Conservation (phyloP, 2,329 filamentous ascomycete species). For the Keithomyces neogunnii region DNA sequence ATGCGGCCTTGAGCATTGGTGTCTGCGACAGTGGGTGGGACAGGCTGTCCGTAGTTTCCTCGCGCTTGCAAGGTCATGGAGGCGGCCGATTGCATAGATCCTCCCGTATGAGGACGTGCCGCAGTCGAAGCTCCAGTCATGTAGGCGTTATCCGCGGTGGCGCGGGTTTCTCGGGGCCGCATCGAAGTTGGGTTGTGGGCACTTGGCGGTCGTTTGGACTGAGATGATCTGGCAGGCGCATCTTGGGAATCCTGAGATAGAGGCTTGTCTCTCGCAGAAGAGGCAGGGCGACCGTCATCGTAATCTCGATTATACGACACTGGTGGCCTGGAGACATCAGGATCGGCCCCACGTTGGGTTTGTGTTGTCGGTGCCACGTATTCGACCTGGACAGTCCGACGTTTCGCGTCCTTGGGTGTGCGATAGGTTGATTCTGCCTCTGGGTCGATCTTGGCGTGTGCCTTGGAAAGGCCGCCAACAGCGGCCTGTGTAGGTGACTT, state of each 20-base stretch:
- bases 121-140: conserved; percentile 33
- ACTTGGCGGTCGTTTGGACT: conserved; percentile 37
- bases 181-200: conserved; percentile 28
- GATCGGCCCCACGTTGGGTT: conserved; percentile 59
- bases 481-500: conserved; percentile 40
- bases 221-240: conserved; percentile 27
- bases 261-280: conserved; percentile 44
- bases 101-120: conserved; percentile 69
- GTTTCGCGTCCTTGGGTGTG: conserved; percentile 77
- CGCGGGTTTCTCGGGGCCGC: conserved; percentile 26
- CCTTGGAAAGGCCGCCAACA: conserved; percentile 59
- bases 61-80: conserved; percentile 58
- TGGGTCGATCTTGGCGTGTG: conserved; percentile 65
- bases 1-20: conserved; percentile 87
- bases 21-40: conserved; percentile 75
- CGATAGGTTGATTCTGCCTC: conserved; percentile 49
- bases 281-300: conserved; percentile 24
- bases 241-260: conserved; percentile 51
- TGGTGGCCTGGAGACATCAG: conserved; percentile 17
- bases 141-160: conserved; percentile 31
- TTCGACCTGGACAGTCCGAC: conserved; percentile 92
- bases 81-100: conserved; percentile 62
- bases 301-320: conserved; percentile 29
- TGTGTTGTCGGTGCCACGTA: conserved; percentile 89
- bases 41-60: conserved; percentile 75